Evolutionary conservation across 129 eudicot species (phyloP), one percentile per base, ranked within the genome.

Genomic region (Lactuca saligna): DNA sequence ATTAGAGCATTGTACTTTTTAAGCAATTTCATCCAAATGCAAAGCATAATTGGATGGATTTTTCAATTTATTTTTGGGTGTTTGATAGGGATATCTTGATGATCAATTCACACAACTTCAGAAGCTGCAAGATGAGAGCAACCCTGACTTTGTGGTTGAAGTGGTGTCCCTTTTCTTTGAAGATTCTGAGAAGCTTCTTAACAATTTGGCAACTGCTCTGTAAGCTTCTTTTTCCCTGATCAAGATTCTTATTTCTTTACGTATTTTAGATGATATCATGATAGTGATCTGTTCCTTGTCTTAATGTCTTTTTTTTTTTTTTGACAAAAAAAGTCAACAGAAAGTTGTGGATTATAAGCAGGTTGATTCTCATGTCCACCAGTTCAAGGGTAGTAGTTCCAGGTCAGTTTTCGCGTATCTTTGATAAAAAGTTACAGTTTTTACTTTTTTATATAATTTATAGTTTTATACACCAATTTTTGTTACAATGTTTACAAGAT

Each of bases 311-410:
- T 61, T 68, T 16, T 42, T 12, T 9, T 76, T 42, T 49, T 49
- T 25, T 61, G 65, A 41, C 39, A 5, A 61, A 68, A 68, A 75
- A 85, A 87, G 95, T 73, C 85, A 80, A 64, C 89, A 87, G 83
- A 78, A 76, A 56, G 75, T 48, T 78, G 87, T 87, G 33, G 89
- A 90, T 83, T 90, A 85, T 74, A 85, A 90, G 61, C 87, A 81
- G 79, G 80, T 87, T 73, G 95, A 87, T 87, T 79, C 95, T 67
- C 73, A 85, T 81, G 91, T 85, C 77, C 95, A 87, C 35, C 95
- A 90, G 77, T 68, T 90, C 54, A 88, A 88, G 71, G 96, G 96
- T 56, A 85, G 96, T 83, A 85, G 91, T 63, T 85, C 96, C 74
- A 88, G 96, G 96, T 85, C 80, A 56, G 5, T 15, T 4, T 0